Percentiles rank a stretch among this genome's conserved stretches.
phyloP scores from a whole-genome alignment of 805 yeast genomes.

The Candida alai region DNA sequence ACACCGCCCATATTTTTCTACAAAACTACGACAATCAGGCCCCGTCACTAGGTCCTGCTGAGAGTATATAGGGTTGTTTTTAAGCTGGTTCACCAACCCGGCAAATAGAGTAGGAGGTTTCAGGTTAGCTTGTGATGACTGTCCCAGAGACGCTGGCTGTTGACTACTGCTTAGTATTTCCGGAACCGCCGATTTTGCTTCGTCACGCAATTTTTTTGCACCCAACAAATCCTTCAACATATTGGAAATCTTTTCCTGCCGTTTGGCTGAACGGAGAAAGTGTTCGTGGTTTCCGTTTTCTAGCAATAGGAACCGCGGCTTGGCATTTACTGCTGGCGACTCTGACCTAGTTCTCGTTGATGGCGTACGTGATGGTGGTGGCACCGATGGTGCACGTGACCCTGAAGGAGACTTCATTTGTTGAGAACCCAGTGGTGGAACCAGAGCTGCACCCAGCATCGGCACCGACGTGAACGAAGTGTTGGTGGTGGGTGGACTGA shows the following conservation, averaged over 20 bases:
- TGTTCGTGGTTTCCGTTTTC: slow-evolving; percentile 82
- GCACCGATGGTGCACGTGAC: slow-evolving; percentile 2
- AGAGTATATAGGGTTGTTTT: slow-evolving; percentile 18
- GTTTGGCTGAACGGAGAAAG: slow-evolving; percentile 65
- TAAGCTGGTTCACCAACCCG: slow-evolving; percentile 60
- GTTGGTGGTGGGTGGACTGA: too few species aligned
- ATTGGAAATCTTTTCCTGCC: slow-evolving; percentile 72
- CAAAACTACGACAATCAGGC: slow-evolving; percentile 54
- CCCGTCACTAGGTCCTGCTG: slow-evolving; percentile 18
- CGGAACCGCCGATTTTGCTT: slow-evolving; percentile 72
- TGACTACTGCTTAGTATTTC: slow-evolving; percentile 35
- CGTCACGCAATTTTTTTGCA: slow-evolving; percentile 65
- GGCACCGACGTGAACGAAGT: too few species aligned
- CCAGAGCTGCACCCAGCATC: too few species aligned
- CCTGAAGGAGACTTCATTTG: slow-evolving; percentile 3
- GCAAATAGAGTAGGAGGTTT: slow-evolving; percentile 71
- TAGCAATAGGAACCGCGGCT: slow-evolving; percentile 48
- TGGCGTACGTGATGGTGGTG: slow-evolving; percentile 1
- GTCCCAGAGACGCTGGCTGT: slow-evolving; percentile 8
- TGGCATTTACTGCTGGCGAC: slow-evolving; percentile 5
- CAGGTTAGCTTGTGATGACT: slow-evolving; percentile 8
- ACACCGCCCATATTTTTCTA: slow-evolving; percentile 88
- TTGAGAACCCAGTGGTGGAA: too few species aligned
- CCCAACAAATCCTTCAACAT: slow-evolving; percentile 78
- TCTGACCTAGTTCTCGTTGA: slow-evolving; percentile 5